Evolutionary conservation across 192 early-diverging fungal species (phyloP).

Genomic region (Coemansia sp.): DNA sequence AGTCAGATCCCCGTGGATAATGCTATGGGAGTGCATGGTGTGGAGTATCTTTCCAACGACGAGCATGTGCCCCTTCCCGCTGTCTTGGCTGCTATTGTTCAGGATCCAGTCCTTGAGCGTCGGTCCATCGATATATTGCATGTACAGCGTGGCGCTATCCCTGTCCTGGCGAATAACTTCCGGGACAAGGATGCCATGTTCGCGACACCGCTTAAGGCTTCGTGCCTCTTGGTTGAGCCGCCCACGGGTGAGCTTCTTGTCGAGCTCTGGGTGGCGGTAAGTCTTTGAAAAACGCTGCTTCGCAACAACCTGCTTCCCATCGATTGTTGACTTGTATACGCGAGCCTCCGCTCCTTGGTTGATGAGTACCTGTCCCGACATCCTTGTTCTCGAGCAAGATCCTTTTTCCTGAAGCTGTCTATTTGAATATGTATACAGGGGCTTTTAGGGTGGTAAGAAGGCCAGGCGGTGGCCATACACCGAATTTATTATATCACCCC

Average conservation of each 20-base stretch:
- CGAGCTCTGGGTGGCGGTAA: conserved; percentile 90
- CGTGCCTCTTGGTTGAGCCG: conserved; percentile 87
- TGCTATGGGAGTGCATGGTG: conserved; percentile 79
- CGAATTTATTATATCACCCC: no score
- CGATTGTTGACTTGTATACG: conserved; percentile 73
- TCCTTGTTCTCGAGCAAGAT: background rate
- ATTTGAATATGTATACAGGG: no score
- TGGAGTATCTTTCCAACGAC: conserved; percentile 70
- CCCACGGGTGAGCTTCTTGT: conserved; percentile 76
- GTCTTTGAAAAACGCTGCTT: conserved; percentile 94
- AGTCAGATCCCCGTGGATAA: conserved; percentile 97
- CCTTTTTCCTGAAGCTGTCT: no score
- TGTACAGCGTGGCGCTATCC: conserved; percentile 74
- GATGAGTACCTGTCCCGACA: conserved; percentile 57
- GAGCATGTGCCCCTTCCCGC: conserved; percentile 47
- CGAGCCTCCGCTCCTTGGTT: conserved; percentile 91
- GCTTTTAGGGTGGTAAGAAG: no score
- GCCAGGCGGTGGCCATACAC: no score
- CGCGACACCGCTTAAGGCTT: conserved; percentile 71
- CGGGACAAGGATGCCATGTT: conserved; percentile 79
- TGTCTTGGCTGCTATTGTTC: conserved; percentile 21
- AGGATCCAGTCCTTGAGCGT: conserved; percentile 76
- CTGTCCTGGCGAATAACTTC: conserved; percentile 80
- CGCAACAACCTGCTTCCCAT: conserved; percentile 64
- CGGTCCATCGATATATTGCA: conserved; percentile 83